phyloP scores from a whole-genome alignment of 2,329 filamentous ascomycete species.

The Xylariales sp. region DNA sequence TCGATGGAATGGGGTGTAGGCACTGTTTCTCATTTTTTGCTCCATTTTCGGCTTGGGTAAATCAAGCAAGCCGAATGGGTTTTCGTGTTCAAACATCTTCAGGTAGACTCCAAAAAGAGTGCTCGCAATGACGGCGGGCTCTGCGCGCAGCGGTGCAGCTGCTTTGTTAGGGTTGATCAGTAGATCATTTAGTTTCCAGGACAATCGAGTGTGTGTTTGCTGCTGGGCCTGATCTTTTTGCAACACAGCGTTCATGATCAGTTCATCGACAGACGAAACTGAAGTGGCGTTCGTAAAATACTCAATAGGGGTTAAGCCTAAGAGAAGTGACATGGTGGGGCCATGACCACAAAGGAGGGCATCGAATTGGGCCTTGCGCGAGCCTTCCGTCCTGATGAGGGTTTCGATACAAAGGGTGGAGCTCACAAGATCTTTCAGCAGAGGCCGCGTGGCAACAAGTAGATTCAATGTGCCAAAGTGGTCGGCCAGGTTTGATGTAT shows the following conservation, averaged over 20 bases:
- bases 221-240: neutral
- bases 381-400: slow-evolving; percentile 28
- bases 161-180: slow-evolving; percentile 9
- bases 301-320: slow-evolving; percentile 46
- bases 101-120: slow-evolving; percentile 37
- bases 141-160: slow-evolving; percentile 21
- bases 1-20: slow-evolving; percentile 29
- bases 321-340: slow-evolving; percentile 39
- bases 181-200: slow-evolving; percentile 21
- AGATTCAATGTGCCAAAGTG: slow-evolving; percentile 40
- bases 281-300: slow-evolving; percentile 45
- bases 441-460: slow-evolving; percentile 37
- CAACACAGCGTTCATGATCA: slow-evolving; percentile 22
- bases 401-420: slow-evolving; percentile 47
- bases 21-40: no score
- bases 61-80: slow-evolving; percentile 16
- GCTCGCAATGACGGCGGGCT: slow-evolving; percentile 30
- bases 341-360: slow-evolving; percentile 42
- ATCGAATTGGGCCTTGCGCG: slow-evolving; percentile 27
- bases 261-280: slow-evolving; percentile 34
- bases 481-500: slow-evolving; percentile 46
- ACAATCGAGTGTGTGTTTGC: slow-evolving; percentile 18
- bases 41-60: no score
- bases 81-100: slow-evolving; percentile 40
- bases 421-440: slow-evolving; percentile 38